Evolutionary conservation across 192 early-diverging fungal species (phyloP), one percentile per base, ranked within the genome.

Genomic region (Jimgerdemannia lactiflua): DNA sequence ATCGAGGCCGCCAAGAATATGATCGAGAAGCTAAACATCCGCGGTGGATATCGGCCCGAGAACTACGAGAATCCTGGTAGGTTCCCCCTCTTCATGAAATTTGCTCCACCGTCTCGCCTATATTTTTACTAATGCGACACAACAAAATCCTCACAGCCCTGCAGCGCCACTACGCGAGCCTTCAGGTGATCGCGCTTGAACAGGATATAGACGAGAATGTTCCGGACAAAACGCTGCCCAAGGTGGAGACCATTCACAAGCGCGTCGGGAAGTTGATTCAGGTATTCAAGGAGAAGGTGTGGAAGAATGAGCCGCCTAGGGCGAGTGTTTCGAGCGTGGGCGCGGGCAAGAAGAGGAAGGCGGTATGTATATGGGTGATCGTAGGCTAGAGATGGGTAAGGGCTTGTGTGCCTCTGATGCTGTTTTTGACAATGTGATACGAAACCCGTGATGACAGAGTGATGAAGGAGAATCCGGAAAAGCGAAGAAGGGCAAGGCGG

Each of bases 161-260:
- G n/a, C 76, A 80, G 43, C 76, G 80, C 65, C 81, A 82, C 63
- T 85, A 75, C 70, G 78, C 79, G 43, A 79, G 80, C 3, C 70
- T 85, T 19, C 78, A 80, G 40, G 80, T 74, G 0, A 82, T 82
- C 3, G 84, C 84, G 4, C 72, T 82, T 3, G 76, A 78, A 63
- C 81, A 77, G n/a, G 81, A 82, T 10, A 77, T 85, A 71, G 81
- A 82, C 8, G 75, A 85, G 73, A 78, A 85, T 44, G 75, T 80
- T 0, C 54, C 77, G 10, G 77, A 74, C 43, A 76, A 81, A 73
- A 81, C 80, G 3, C 40, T 68, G 6, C 67, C 67, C 6, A 70
- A 79, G 64, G 74, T 79, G 19, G 66, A 70, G 39, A 67, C 65
- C 69, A 39, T 75, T 4, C 74, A 64, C 42, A 75, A 75, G 43